Evolutionary conservation across 768 basidiomycete genomes (phyloP).

Genomic region (Panaeolus cyanescens): DNA sequence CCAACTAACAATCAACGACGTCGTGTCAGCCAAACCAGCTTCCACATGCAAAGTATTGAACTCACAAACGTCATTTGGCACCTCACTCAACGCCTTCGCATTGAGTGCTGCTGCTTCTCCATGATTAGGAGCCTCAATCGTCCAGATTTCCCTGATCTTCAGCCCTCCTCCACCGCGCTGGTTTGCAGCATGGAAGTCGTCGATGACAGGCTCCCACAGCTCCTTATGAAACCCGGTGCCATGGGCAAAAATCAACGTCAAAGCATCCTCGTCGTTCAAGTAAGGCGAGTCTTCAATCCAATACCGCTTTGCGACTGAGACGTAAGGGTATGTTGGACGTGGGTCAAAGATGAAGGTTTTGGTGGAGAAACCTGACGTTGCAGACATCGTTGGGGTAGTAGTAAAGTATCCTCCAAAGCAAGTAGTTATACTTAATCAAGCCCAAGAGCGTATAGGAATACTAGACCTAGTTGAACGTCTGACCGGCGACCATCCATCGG

Average conservation of each 20-base stretch:
- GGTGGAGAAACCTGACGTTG: conserved; percentile 8
- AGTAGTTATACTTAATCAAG: too few relatives aligned
- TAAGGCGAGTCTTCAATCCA: conserved; percentile 36
- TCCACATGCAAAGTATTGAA: background rate
- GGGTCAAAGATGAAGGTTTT: conserved; percentile 51
- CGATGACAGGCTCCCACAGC: conserved; percentile 58
- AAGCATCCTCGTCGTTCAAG: conserved; percentile 35
- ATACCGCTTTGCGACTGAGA: conserved; percentile 52
- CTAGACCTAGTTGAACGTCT: too few relatives aligned
- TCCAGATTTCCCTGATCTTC: conserved; percentile 50
- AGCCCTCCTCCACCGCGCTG: conserved; percentile 14
- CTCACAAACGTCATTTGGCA: conserved; percentile 45
- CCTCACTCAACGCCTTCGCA: conserved; percentile 39
- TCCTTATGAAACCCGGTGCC: conserved; percentile 61
- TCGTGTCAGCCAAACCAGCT: too few relatives aligned
- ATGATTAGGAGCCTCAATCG: conserved; percentile 56
- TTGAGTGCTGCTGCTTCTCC: conserved; percentile 55
- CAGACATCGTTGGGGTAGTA: background rate
- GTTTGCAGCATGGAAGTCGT: conserved; percentile 40
- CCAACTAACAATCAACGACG: conserved; percentile 32
- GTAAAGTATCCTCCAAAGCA: too few relatives aligned
- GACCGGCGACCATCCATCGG: too few relatives aligned
- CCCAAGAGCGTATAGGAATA: too few relatives aligned
- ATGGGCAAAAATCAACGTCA: conserved; percentile 54
- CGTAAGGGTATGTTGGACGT: conserved; percentile 49